phyloP scores from a whole-genome alignment of 2,329 filamentous ascomycete genomes.

The Pseudogymnoascus sp. region DNA sequence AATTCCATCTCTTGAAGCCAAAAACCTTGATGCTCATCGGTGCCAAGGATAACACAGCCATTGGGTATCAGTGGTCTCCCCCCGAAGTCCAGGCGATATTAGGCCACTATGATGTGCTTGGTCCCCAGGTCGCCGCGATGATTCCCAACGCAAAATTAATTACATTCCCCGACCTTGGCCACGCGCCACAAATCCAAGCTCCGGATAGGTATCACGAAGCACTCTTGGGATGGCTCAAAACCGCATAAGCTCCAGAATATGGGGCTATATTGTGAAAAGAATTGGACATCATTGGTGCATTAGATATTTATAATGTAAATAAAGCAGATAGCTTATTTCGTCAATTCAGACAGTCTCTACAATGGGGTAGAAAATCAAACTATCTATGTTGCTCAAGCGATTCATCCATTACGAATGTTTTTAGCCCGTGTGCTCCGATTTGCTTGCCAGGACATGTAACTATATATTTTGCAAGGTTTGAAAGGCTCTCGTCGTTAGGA shows the following conservation, averaged over 20 bases:
- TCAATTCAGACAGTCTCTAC: background rate
- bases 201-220: slow-evolving; percentile 38
- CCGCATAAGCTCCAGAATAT: background rate
- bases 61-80: background rate
- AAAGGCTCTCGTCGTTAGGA: background rate
- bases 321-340: background rate
- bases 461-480: background rate
- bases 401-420: background rate
- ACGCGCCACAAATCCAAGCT: slow-evolving; percentile 44
- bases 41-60: slow-evolving; percentile 39
- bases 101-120: slow-evolving; percentile 41
- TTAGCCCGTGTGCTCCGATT: background rate
- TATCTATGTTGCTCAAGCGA: background rate
- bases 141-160: slow-evolving; percentile 39
- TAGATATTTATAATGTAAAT: background rate
- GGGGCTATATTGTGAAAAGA: background rate
- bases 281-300: background rate
- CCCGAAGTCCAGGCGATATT: slow-evolving; percentile 36
- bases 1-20: slow-evolving; percentile 39
- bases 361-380: background rate
- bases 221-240: slow-evolving; percentile 36
- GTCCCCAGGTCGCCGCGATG: slow-evolving; percentile 34
- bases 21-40: slow-evolving; percentile 45
- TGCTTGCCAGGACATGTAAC: background rate
- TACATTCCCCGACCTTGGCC: slow-evolving; percentile 40